phyloP scores from a whole-genome alignment of 495 filamentous ascomycete genomes.

The Neurospora terricola region DNA sequence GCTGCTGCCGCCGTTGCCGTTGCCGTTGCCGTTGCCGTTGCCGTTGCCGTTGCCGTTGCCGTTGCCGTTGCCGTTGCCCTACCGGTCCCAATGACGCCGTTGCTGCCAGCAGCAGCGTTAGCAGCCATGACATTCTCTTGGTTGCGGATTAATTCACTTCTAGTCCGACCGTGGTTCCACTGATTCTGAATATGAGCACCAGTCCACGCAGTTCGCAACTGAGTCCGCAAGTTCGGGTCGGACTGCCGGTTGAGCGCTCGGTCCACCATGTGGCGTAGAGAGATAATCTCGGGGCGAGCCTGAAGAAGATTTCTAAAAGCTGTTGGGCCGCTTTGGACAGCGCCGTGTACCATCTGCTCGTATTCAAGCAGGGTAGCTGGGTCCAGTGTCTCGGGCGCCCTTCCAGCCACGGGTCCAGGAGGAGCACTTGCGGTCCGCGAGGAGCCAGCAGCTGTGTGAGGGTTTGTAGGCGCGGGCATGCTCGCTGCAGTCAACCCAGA shows the following conservation, averaged over 20 bases:
- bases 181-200: slow-evolving; percentile 32
- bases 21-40: too few relatives aligned
- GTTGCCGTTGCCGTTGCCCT: background rate
- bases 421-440: slow-evolving; percentile 2
- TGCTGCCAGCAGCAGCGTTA: background rate
- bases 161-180: slow-evolving; percentile 27
- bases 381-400: background rate
- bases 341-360: slow-evolving; percentile 31
- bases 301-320: slow-evolving; percentile 33
- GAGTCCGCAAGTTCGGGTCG: slow-evolving; percentile 27
- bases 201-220: slow-evolving; percentile 33
- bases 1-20: too few relatives aligned
- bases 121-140: slow-evolving; percentile 5
- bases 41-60: too few relatives aligned
- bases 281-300: slow-evolving; percentile 34
- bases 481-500: background rate
- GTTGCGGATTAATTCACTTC: slow-evolving; percentile 17
- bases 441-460: background rate
- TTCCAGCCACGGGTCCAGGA: background rate
- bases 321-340: slow-evolving; percentile 32
- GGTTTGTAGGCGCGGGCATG: background rate
- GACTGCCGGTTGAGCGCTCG: slow-evolving; percentile 32
- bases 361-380: slow-evolving; percentile 15
- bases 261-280: slow-evolving; percentile 29
- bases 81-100: background rate